Conservation (phyloP, 2,329 filamentous ascomycete species). For the Aspergillus versicolor region DNA sequence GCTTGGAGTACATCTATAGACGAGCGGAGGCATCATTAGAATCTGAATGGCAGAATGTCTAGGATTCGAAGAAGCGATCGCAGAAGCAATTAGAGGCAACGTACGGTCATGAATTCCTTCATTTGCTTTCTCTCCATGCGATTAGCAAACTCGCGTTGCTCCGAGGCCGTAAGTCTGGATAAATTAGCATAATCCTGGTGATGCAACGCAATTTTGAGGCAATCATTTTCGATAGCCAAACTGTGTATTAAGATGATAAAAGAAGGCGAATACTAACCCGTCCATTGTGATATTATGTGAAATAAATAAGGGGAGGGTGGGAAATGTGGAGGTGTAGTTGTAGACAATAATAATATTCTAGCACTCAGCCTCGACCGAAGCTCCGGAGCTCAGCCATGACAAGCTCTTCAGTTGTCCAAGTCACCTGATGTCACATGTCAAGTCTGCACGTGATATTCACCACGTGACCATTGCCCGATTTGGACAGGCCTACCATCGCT, state of each 20-base stretch:
- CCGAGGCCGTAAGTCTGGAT: constrained; percentile 66
- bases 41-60: background rate
- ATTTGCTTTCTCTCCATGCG: constrained; percentile 98
- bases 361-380: constrained; percentile 8
- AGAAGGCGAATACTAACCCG: constrained; percentile 24
- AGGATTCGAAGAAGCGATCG: background rate
- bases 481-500: background rate
- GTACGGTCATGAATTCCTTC: constrained; percentile 97
- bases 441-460: background rate
- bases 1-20: constrained; percentile 65
- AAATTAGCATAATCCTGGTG: constrained; percentile 4
- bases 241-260: background rate
- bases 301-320: constrained; percentile 2
- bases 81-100: constrained; percentile 37
- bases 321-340: constrained; percentile 3
- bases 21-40: constrained; percentile 5
- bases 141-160: constrained; percentile 89
- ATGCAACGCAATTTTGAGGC: background rate
- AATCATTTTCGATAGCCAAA: background rate
- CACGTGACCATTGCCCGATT: background rate
- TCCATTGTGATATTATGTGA: constrained; percentile 34
- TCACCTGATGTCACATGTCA: constrained; percentile 11
- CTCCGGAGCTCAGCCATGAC: constrained; percentile 21
- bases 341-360: constrained; percentile 4
- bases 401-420: constrained; percentile 16